Base-by-base conservation (phyloP, 2,329 filamentous ascomycete genomes). In the Sporothrix brasiliensis region DNA sequence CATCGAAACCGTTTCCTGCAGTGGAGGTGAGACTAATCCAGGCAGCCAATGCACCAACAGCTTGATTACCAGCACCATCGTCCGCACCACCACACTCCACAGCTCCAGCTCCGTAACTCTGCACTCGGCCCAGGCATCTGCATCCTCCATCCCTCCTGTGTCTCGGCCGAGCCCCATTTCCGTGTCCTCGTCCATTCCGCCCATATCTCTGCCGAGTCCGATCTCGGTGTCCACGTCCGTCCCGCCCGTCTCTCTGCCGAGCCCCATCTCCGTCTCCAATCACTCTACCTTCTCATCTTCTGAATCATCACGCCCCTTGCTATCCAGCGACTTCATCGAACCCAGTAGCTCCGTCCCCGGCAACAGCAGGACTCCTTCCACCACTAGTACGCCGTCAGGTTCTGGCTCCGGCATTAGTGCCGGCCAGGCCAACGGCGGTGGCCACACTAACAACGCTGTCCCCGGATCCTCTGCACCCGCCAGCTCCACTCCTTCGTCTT, bases 1-100 rank as follows among this genome's bases (percentile, higher is more conserved):
- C 41, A 41, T 67, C 63, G 69, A 72, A 60, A 71, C 73, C 11
- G 67, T 69, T 21, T 39, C 67, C 30, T 72, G 73, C 71, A 69
- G 56, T 21, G 21, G 67, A 74, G 73, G 73, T 72, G 72, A 74
- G 73, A 73, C 72, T 44, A 69, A 63, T 47, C 63, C 13, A 34
- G 58, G 50, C 61, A 67, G 61, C 52, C 65, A 65, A 30, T 70
- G 60, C 53, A 58, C 44, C 49, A 14, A 24, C 19, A 63, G 34
- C 61, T 14, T 58, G 7, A 68, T 21, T 11, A 67, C 24, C 14
- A 67, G 39, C 27, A 69, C 39, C 47, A n/a, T 39, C 44, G 30
- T 11, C 41, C 53, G 19, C 56, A 58, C 49, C 47, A 69, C 19
- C 56, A 47, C 63, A 63, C 11, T 54, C 49, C 58, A 60, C 6